Evolutionary conservation across 2,329 filamentous ascomycete genomes (phyloP).

Genomic region (Didymella segeticola): DNA sequence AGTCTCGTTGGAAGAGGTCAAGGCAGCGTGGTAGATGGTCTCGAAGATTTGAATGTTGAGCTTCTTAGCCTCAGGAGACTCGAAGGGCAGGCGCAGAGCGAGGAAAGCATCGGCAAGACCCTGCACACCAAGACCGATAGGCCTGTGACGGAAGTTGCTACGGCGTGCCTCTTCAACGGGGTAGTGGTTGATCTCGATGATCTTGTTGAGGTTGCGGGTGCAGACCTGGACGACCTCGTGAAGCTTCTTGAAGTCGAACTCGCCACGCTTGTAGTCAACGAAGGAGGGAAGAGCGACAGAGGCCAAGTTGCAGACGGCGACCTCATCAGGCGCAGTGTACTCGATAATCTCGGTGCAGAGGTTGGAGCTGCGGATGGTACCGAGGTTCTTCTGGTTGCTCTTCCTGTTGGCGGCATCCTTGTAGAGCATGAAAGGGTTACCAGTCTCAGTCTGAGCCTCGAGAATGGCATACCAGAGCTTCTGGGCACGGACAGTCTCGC

Average conservation of each 20-base stretch:
- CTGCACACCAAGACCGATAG: slow-evolving; percentile 95
- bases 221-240: slow-evolving; percentile 94
- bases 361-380: slow-evolving; percentile 98
- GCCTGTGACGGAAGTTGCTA: slow-evolving; percentile 97
- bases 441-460: slow-evolving; percentile 97
- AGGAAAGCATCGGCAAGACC: slow-evolving; percentile 98
- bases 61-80: slow-evolving; percentile 90
- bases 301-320: slow-evolving; percentile 97
- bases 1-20: slow-evolving; percentile 87
- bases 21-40: slow-evolving; percentile 96
- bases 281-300: slow-evolving; percentile 91
- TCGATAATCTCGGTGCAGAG: slow-evolving; percentile 98
- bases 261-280: slow-evolving; percentile 82
- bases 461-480: slow-evolving; percentile 99
- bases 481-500: slow-evolving; percentile 92
- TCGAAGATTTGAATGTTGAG: slow-evolving; percentile 99
- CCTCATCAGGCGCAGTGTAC: slow-evolving; percentile 96
- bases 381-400: slow-evolving; percentile 99
- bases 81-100: slow-evolving; percentile 93
- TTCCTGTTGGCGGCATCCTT: slow-evolving; percentile 98
- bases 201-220: slow-evolving; percentile 94
- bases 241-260: slow-evolving; percentile 95
- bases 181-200: slow-evolving; percentile 98
- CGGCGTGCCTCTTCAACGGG: slow-evolving; percentile 92
- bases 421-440: slow-evolving; percentile 99